Base-by-base conservation (phyloP, 495 filamentous ascomycete genomes). In the Parathielavia appendiculata region DNA sequence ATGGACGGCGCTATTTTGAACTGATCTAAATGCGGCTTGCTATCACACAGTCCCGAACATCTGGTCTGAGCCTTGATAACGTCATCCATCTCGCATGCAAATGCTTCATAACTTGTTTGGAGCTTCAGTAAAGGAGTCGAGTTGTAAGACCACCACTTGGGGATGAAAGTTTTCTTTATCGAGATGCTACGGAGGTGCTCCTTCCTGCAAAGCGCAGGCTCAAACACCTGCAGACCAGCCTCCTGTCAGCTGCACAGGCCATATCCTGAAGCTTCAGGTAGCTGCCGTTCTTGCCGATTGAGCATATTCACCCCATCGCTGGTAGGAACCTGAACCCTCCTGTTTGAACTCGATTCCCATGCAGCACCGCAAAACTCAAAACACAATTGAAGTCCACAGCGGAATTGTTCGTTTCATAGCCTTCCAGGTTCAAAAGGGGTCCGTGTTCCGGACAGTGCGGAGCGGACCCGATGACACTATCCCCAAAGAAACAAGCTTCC, bases 201-300 rank as follows among this genome's bases (percentile, higher is more conserved):
- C 43, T 46, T 46, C 53, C 41, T 56, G 41, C 51, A 43, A 43
- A 54, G 57, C 57, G 53, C 20, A 22, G 41, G 19, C 47, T 30
- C 48, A 45, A 12, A 8, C 13, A 35, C 39, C 47, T 46, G 48
- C 51, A 53, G 49, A 34, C 13, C 10, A 13, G 19, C 16, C 58
- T 51, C 51, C 60, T 56, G 64, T 62, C 56, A 66, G 61, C 58
- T 49, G 64, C 64, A 66, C 64, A 26, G 62, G 40, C 61, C 61
- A 62, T 10, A 52, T 5, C 40, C 26, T 30, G 2, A 6, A 30
- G 3, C 26, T 6, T 30, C 26, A 30, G 26, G 26, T 6, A 30
- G 36, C 36, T 39, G 36, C 26, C 26, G 26, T 30, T 30, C 26
- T 30, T 30, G 26, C 26, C 26, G 26, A 30, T 30, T 30, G 26